These are phyloP conservation scores for Clavariopsis aquatica DNA, from an alignment of 495 filamentous ascomycete species.

Conservation along the genomic window DNA sequence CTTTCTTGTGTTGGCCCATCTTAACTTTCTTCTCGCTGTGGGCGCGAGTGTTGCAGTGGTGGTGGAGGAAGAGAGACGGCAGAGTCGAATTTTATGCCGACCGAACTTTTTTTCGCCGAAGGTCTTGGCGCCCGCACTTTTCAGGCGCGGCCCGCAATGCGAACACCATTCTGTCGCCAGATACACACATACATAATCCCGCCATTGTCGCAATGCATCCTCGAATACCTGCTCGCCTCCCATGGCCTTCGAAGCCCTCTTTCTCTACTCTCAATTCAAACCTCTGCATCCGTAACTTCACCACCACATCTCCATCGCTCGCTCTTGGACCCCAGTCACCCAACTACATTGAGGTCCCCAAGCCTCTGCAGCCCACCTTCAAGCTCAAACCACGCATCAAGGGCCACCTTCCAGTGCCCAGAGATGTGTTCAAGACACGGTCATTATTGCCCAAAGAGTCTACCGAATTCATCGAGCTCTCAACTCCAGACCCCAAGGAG, in stretches of 20 bases:
- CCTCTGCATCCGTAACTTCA: constrained; percentile 47
- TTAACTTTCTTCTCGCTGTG: constrained; percentile 35
- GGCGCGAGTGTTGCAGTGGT: not conserved
- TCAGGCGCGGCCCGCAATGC: not conserved
- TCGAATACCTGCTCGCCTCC: constrained; percentile 32
- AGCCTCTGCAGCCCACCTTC: constrained; percentile 52
- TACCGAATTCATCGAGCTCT: constrained; percentile 53
- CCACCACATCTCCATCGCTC: constrained; percentile 42
- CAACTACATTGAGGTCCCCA: constrained; percentile 71
- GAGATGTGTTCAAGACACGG: constrained; percentile 59
- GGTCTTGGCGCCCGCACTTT: constrained; percentile 10
- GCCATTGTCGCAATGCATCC: constrained; percentile 21
- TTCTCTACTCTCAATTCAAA: constrained; percentile 37
- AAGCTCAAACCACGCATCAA: constrained; percentile 57
- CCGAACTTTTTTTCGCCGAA: not conserved
- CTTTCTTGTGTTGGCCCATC: constrained; percentile 98
- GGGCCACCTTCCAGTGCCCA: constrained; percentile 70
- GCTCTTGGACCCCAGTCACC: constrained; percentile 67
- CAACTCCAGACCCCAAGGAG: constrained; percentile 43
- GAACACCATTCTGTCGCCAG: constrained; percentile 7
- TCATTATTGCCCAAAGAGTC: constrained; percentile 55
- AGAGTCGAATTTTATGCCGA: not conserved
- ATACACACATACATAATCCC: not conserved
- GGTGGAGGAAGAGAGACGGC: not conserved
- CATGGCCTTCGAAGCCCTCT: constrained; percentile 27